Base-by-base conservation (phyloP, 192 early-diverging fungal species). In the Kickxella alabastrina region DNA sequence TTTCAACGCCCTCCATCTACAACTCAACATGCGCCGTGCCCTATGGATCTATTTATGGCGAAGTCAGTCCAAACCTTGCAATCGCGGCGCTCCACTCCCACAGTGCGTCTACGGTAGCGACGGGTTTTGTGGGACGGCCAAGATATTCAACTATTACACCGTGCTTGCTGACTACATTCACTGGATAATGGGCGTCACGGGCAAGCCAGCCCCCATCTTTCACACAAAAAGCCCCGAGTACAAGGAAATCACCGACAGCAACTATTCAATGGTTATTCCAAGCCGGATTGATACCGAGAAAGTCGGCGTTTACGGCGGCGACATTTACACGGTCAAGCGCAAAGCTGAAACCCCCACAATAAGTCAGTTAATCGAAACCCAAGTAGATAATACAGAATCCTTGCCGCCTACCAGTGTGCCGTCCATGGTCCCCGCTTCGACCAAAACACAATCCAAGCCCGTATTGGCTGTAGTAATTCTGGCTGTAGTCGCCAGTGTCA, bases 81-180 rank as follows among this genome's bases (percentile, higher is more conserved):
- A 51, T 73, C 41, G 70, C 58, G 1, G 70, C 70, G 5, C 42
- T 73, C 31, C 66, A 66, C 58, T 66, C 58, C 50, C 63, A 73
- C 34, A 73, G 58, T n/a, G 70, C 63, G 47, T 57, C 1, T 41
- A 45, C 29, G 41, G 46, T 17, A 24, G 46, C 2, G 43, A 35
- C 1, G 41, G 18, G 3, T 43, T 65, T 10, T 65, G 68, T 27
- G 22, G 48, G 12, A 42, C 41, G 0, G 18, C 38, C 52, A 65
- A 52, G 12, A 47, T 55, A 6, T 61, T 44, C 31, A 65, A 65
- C 49, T 65, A 65, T 37, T 72, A 65, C 27, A 72, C 62, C 24
- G 62, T 72, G 7, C 47, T 72, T 44, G 38, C 52, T 31, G 59
- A 72, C 52, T 72, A 72, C 29, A 47, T 65, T 28, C 62, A 56